phyloP scores from a whole-genome alignment of 805 yeast species.

The Hanseniaspora opuntiae region DNA sequence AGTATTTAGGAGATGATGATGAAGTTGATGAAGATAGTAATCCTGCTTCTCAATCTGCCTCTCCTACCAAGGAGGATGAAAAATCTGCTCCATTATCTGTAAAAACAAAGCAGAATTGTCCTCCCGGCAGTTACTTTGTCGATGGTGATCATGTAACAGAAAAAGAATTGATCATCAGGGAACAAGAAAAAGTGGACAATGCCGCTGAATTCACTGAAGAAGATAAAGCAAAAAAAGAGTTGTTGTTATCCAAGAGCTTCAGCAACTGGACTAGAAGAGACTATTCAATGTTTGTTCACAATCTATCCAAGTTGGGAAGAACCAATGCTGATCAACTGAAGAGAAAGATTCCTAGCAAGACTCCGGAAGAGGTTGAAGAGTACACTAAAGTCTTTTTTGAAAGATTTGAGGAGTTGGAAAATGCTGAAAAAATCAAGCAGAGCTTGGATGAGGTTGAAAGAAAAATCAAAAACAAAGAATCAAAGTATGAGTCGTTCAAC shows the following conservation, averaged over 20 bases:
- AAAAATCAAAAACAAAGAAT: slow-evolving; percentile 42
- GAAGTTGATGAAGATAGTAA: background rate
- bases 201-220: slow-evolving; percentile 51
- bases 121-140: slow-evolving; percentile 3
- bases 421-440: slow-evolving; percentile 54
- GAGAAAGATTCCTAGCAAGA: slow-evolving; percentile 41
- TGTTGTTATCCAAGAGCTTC: slow-evolving; percentile 44
- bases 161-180: slow-evolving; percentile 20
- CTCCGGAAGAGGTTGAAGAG: slow-evolving; percentile 42
- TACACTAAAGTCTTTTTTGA: slow-evolving; percentile 56
- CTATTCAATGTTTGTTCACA: slow-evolving; percentile 56
- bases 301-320: slow-evolving; percentile 55
- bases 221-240: slow-evolving; percentile 41
- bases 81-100: slow-evolving; percentile 5
- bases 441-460: slow-evolving; percentile 64
- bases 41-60: background rate
- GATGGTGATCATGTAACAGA: slow-evolving; percentile 15
- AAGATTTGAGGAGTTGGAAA: slow-evolving; percentile 46
- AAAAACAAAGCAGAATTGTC: background rate
- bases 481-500: slow-evolving; percentile 17
- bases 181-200: slow-evolving; percentile 43
- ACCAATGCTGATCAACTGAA: slow-evolving; percentile 38
- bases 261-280: slow-evolving; percentile 63
- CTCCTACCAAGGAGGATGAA: slow-evolving; percentile 13
- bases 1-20: slow-evolving; percentile 15